Base-by-base conservation (phyloP, 306 rosid species). In the Vigna reflexopilosa region DNA sequence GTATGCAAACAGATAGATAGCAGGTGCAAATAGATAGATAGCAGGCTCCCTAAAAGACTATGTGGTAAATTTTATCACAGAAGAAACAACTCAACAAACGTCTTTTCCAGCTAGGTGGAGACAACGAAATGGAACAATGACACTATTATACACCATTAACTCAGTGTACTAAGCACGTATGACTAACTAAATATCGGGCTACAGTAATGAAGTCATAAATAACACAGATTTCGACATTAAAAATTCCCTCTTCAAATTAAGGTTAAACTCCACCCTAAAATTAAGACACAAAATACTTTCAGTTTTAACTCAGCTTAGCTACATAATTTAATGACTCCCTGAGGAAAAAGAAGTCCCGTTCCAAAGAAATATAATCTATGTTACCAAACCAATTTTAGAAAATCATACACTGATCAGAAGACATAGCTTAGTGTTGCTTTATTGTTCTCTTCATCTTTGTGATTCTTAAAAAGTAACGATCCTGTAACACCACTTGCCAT, bases 371-470 rank as follows among this genome's bases (percentile, higher is more conserved):
- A 45, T 57, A 55, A 52, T 5, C 42, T 38, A 28, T 44, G 63
- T 30, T 32, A 58, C 52, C 64, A 32, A 67, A 20, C 38, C 76
- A 78, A 16, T 72, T 44, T 61, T 32, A 30, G 66, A 70, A 71
- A 22, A 65, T 56, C 49, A 71, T 15, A 63, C 7, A 63, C 56
- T 34, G 54, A 67, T 50, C 42, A 61, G 7, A 73, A 44, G 62
- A 14, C 75, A 51, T 14, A 14, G 49, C 42, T 24, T 13, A 64
- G 52, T 26, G 6, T 42, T 9, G 38, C 62, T 30, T 50, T 58
- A 36, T 40, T 24, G 57, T 75, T 19, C 16, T 62, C 48, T 40
- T n/a, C 6, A 49, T 74, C n/a, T 16, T 13, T 58, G 22, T 49
- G 28, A 58, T 26, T 47, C 22, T 48, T 56, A 54, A 45, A 45